These are phyloP conservation scores for Starmerella vaccinii DNA, from an alignment of 805 yeast genomes.

Conservation along the genomic window DNA sequence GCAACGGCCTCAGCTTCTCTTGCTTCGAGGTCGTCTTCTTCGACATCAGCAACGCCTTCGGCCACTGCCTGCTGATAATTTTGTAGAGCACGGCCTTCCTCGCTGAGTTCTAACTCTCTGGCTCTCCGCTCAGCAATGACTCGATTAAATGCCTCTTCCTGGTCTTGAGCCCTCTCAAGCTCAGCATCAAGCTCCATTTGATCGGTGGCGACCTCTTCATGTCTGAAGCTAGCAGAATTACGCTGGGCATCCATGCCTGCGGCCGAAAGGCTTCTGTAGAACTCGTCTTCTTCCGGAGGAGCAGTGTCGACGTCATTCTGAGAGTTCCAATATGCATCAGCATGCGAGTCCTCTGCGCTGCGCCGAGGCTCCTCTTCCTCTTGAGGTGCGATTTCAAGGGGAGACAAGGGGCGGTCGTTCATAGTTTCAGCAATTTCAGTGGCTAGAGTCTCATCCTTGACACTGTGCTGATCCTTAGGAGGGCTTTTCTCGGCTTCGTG, in stretches of 20 bases:
- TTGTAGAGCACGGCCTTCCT: neutral
- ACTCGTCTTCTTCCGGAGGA: constrained; percentile 5
- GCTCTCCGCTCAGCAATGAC: neutral
- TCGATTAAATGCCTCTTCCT: neutral
- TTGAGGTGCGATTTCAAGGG: neutral
- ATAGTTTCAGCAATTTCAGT: neutral
- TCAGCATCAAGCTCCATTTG: neutral
- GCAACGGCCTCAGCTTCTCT: neutral
- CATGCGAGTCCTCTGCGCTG: neutral
- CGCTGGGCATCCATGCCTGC: constrained; percentile 2
- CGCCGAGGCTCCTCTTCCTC: neutral
- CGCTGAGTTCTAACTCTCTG: neutral
- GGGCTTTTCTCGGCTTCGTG: too few relatives aligned
- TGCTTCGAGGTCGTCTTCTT: neutral
- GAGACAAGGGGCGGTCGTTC: neutral
- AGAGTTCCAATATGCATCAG: neutral
- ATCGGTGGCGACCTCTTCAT: neutral
- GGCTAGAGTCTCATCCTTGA: neutral
- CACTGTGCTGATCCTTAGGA: neutral
- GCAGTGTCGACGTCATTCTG: neutral
- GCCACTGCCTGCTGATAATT: neutral
- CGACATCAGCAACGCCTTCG: neutral
- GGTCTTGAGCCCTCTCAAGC: constrained; percentile 3
- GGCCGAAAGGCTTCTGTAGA: constrained; percentile 1
- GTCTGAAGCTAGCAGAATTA: neutral